Percentiles rank a stretch among this genome's conserved stretches.
phyloP scores from a whole-genome alignment of 176 grass and related monocot genomes.

The Triticum dicoccoides region DNA sequence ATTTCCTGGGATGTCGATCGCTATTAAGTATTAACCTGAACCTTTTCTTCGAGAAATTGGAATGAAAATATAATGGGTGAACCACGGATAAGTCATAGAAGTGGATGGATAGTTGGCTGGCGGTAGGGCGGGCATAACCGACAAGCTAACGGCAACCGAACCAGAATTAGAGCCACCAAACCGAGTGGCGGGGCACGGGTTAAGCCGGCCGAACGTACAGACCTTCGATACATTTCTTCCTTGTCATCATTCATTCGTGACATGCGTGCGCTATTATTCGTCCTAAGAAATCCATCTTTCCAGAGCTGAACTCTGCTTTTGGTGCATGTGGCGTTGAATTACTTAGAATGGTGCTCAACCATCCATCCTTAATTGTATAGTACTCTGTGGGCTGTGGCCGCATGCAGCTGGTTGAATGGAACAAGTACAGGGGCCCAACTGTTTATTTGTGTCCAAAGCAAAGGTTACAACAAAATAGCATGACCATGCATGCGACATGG shows the following conservation, averaged over 20 bases:
- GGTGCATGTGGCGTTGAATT: neutral
- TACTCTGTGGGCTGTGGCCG: neutral
- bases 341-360: neutral
- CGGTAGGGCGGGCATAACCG: neutral
- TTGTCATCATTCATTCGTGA: neutral
- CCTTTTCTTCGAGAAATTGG: neutral
- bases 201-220: neutral
- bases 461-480: neutral
- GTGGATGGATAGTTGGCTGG: neutral
- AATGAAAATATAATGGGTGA: too few relatives aligned
- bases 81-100: neutral
- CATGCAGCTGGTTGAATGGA: neutral
- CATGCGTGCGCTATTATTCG: neutral
- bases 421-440: neutral
- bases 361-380: neutral
- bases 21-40: neutral
- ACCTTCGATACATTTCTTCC: neutral
- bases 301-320: neutral
- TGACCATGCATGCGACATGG: neutral
- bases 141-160: conserved; percentile 20
- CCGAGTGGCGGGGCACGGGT: neutral
- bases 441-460: neutral
- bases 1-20: neutral
- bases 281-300: neutral
- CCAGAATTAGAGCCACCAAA: neutral